A percentile compares a stretch with the other conserved stretches of the same genome.
phyloP scores from a whole-genome alignment of 345 rosid genomes.

The Lepidium sativum region DNA sequence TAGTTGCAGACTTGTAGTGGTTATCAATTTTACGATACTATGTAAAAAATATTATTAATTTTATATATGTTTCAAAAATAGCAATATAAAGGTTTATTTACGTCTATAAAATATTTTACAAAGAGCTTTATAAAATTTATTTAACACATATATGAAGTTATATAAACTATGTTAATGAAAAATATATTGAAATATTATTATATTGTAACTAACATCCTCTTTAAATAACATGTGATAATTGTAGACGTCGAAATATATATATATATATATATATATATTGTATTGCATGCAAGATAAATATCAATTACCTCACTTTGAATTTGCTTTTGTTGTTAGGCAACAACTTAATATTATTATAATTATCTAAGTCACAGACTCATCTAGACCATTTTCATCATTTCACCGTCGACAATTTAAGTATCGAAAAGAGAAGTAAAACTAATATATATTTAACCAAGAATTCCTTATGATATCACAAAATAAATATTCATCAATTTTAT shows the following conservation, averaged over 20 bases:
- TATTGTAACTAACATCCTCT: too few relatives aligned
- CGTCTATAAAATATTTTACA: too few relatives aligned
- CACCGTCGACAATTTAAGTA: background rate
- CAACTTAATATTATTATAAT: background rate
- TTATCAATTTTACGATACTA: too few relatives aligned
- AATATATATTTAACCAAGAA: background rate
- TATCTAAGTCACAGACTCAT: background rate
- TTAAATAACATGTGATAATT: background rate
- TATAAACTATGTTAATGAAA: too few relatives aligned
- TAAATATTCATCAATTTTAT: background rate
- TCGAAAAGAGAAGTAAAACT: too few relatives aligned
- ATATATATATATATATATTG: background rate
- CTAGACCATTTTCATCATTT: constrained; percentile 9
- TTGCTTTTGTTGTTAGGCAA: background rate
- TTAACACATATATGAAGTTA: too few relatives aligned
- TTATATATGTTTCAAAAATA: too few relatives aligned
- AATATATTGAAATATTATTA: too few relatives aligned
- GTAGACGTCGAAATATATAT: background rate
- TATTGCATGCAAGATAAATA: background rate
- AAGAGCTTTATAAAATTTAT: too few relatives aligned
- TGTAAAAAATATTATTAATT: too few relatives aligned
- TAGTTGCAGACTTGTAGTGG: too few relatives aligned
- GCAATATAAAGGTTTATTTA: too few relatives aligned
- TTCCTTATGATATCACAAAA: background rate
- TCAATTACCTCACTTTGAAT: background rate